Conservation (phyloP, 1,284 basidiomycete genomes). For the Bothia castanella region DNA sequence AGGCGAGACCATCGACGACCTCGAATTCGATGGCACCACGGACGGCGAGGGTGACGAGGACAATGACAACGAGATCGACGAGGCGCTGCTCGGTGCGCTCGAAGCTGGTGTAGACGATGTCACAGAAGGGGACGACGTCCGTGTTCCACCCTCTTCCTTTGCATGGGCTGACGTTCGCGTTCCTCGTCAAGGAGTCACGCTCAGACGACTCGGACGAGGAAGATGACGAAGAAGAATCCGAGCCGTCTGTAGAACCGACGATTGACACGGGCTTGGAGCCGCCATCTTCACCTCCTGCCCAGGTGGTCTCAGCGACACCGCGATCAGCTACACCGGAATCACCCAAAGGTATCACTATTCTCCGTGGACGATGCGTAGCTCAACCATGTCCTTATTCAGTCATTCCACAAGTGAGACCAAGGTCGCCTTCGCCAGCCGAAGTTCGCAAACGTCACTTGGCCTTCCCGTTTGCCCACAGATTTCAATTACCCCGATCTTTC, state of each 20-base stretch:
- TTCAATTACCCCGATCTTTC: constrained; percentile 54
- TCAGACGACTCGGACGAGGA: constrained; percentile 58
- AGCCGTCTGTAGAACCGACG: constrained; percentile 30
- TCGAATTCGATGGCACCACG: constrained; percentile 47
- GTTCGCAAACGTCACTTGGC: constrained; percentile 45
- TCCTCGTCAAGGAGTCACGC: constrained; percentile 39
- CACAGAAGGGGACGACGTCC: constrained; percentile 62
- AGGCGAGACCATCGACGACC: constrained; percentile 55
- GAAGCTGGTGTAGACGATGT: constrained; percentile 54
- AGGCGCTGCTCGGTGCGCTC: constrained; percentile 50
- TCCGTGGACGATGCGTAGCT: constrained; percentile 6
- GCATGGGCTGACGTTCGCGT: constrained; percentile 8
- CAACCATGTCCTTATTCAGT: constrained; percentile 18
- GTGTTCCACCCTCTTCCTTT: constrained; percentile 21
- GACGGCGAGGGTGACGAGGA: constrained; percentile 48
- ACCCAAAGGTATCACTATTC: constrained; percentile 24
- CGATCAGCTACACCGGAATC: constrained; percentile 30
- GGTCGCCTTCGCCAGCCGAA: constrained; percentile 62
- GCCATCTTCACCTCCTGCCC: constrained; percentile 27
- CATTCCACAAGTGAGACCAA: constrained; percentile 40
- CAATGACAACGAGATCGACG: constrained; percentile 46
- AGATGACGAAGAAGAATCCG: constrained; percentile 46
- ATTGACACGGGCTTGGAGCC: constrained; percentile 21
- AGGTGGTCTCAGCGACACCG: constrained; percentile 18
- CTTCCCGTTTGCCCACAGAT: constrained; percentile 28